phyloP scores from a whole-genome alignment of 805 yeast genomes.

The Hanseniaspora occidentalis region DNA sequence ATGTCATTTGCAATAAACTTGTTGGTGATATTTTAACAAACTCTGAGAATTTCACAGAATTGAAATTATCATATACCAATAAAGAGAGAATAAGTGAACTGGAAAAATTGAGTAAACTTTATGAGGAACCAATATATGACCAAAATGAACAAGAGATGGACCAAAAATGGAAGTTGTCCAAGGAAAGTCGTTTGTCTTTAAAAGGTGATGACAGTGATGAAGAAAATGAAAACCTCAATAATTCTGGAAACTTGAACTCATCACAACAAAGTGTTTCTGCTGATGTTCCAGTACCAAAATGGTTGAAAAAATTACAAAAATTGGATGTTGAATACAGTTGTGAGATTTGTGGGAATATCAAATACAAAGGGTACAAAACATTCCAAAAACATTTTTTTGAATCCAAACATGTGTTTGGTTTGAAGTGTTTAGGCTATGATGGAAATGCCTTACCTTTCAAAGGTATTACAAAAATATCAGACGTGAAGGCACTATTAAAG shows the following conservation, averaged over 20 bases:
- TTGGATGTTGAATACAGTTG: conserved; percentile 59
- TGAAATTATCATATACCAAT: conserved; percentile 55
- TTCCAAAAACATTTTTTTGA: conserved; percentile 71
- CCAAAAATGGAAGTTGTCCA: conserved; percentile 1
- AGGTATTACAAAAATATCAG: conserved; percentile 54
- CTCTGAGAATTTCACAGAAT: conserved; percentile 51
- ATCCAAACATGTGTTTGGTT: conserved; percentile 57
- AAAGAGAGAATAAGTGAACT: conserved; percentile 51
- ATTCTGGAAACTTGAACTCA: conserved; percentile 11
- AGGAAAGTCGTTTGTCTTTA: conserved; percentile 3
- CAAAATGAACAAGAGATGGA: conserved; percentile 16
- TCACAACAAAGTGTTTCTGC: conserved; percentile 34
- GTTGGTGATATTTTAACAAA: conserved; percentile 30
- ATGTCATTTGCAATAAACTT: conserved; percentile 22
- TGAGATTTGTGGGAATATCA: conserved; percentile 73
- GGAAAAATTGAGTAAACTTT: conserved; percentile 27
- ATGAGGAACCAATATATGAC: conserved; percentile 26
- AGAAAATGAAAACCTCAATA: conserved; percentile 4
- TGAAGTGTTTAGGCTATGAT: conserved; percentile 60
- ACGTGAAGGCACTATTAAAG: conserved; percentile 51
- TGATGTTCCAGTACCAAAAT: conserved; percentile 83
- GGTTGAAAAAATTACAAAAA: conserved; percentile 89
- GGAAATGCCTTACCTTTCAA: conserved; percentile 40
- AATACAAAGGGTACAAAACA: conserved; percentile 59
- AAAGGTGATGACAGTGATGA: conserved; percentile 27